These are phyloP conservation scores for Mallotus japonicus DNA, from an alignment of 441 rosid genomes.

Conservation along the genomic window DNA sequence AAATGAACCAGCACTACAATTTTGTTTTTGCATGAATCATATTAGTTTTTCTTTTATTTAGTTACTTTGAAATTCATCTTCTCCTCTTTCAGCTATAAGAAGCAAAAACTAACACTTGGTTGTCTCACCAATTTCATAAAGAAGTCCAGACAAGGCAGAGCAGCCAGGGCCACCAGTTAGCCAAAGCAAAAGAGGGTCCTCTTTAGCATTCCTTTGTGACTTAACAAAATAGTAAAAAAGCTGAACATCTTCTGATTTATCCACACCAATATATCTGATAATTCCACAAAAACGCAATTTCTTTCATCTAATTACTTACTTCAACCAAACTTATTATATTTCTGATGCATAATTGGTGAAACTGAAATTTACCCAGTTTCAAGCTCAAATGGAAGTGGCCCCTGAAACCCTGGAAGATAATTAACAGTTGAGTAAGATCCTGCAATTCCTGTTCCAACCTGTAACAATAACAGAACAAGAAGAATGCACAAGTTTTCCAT, in stretches of 20 bases:
- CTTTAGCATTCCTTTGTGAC: constrained; percentile 26
- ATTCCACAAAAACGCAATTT: background rate
- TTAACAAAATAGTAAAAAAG: constrained; percentile 35
- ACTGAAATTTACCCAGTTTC: constrained; percentile 23
- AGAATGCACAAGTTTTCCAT: background rate
- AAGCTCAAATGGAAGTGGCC: constrained; percentile 25
- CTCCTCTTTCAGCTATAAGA: too few relatives aligned
- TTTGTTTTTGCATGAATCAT: too few relatives aligned
- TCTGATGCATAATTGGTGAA: too few relatives aligned
- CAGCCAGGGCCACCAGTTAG: constrained; percentile 33
- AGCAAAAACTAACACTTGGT: background rate
- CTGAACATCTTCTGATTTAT: constrained; percentile 29
- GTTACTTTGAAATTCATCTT: too few relatives aligned
- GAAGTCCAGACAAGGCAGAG: constrained; percentile 26
- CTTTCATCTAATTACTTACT: too few relatives aligned
- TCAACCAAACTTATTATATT: too few relatives aligned
- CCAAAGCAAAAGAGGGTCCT: constrained; percentile 37
- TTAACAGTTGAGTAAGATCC: constrained; percentile 10
- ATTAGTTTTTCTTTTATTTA: too few relatives aligned
- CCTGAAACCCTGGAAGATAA: constrained; percentile 29
- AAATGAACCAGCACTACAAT: too few relatives aligned
- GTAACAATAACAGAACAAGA: constrained; percentile 1
- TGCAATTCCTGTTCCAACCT: background rate
- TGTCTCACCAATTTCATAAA: constrained; percentile 23
- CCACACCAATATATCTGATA: constrained; percentile 32